A percentile compares a stretch with the other conserved stretches of the same genome.
Conservation (phyloP, 176 grass and related monocot genomes). For the Cenchrus purpureus region DNA sequence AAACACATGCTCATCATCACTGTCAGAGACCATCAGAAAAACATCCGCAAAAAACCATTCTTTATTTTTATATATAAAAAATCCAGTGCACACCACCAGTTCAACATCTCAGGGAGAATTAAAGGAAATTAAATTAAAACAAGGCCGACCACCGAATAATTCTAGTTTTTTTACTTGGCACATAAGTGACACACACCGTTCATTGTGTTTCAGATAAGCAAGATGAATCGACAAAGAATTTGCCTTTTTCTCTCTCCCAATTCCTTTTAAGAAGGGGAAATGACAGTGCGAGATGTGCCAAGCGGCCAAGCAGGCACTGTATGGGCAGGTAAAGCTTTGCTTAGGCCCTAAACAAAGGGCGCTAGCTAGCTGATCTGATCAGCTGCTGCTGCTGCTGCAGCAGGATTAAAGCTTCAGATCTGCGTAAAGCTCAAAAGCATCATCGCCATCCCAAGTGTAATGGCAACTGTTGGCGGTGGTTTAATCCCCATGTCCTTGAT, state of each 20-base stretch:
- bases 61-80: neutral
- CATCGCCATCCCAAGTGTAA: slow-evolving; percentile 15
- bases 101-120: neutral
- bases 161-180: neutral
- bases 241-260: neutral
- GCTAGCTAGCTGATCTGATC: neutral
- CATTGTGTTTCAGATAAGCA: neutral
- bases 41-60: neutral
- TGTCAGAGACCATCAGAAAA: slow-evolving; percentile 21
- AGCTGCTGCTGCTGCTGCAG: neutral
- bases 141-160: neutral
- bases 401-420: slow-evolving; percentile 51
- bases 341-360: slow-evolving; percentile 48
- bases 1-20: slow-evolving; percentile 31
- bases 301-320: slow-evolving; percentile 30
- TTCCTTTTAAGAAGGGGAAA: neutral
- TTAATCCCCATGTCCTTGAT: slow-evolving; percentile 30
- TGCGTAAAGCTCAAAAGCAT: slow-evolving; percentile 50
- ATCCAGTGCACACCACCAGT: neutral
- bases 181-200: neutral
- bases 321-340: slow-evolving; percentile 32
- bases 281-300: slow-evolving; percentile 28
- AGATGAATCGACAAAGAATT: neutral
- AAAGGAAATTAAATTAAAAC: neutral
- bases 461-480: slow-evolving; percentile 23